Evolutionary conservation across 768 basidiomycete genomes (phyloP).

Genomic region (Suillus hirtellus): DNA sequence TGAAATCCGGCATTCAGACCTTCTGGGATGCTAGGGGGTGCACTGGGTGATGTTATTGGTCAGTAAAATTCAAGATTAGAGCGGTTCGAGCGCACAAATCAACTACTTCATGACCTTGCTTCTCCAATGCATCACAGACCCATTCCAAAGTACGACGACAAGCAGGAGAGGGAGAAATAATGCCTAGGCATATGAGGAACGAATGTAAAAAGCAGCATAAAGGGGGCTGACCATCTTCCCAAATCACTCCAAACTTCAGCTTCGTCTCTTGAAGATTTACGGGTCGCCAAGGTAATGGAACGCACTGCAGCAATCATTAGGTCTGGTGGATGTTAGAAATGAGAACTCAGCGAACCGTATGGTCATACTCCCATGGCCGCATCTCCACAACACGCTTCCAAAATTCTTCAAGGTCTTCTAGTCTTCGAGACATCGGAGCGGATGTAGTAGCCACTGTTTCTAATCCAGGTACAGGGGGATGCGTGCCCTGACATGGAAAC

Average conservation of each 20-base stretch:
- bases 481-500: conserved; percentile 36
- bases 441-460: conserved; percentile 38
- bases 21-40: conserved; percentile 49
- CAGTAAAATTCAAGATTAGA: background rate
- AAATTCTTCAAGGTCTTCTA: conserved; percentile 44
- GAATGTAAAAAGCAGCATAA: background rate
- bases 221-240: conserved; percentile 40
- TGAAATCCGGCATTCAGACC: conserved; percentile 56
- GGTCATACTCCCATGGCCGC: conserved; percentile 45
- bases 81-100: conserved; percentile 33
- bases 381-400: conserved; percentile 44
- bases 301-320: conserved; percentile 31
- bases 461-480: conserved; percentile 36
- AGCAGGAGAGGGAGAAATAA: conserved; percentile 42
- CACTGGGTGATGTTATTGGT: conserved; percentile 22
- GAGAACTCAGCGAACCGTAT: conserved; percentile 31
- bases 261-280: conserved; percentile 35
- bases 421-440: conserved; percentile 42
- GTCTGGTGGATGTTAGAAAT: background rate
- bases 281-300: conserved; percentile 43
- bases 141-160: conserved; percentile 38
- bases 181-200: conserved; percentile 23
- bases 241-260: conserved; percentile 41
- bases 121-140: conserved; percentile 34
- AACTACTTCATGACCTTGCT: conserved; percentile 42